A percentile compares a stretch with the other conserved stretches of the same genome.
Evolutionary conservation across 2,329 filamentous ascomycete species (phyloP).

Genomic region (Rhexocercosporidium sp.): DNA sequence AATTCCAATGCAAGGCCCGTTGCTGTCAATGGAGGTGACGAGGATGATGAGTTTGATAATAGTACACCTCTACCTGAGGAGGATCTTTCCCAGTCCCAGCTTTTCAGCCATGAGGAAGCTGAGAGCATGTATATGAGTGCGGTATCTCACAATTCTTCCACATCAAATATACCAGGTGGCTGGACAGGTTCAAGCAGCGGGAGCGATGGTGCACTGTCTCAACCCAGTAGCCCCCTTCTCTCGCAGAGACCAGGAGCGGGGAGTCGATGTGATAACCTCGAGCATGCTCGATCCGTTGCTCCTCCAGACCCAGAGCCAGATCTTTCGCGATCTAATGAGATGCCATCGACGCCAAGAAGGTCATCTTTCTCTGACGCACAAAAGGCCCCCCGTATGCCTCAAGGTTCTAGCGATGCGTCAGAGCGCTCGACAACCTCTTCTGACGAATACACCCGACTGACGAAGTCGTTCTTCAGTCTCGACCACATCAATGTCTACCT

Average conservation of each 20-base stretch:
- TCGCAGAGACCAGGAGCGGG: neutral
- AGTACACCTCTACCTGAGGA: conserved; percentile 43
- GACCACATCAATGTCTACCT: conserved; percentile 45
- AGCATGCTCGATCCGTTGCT: conserved; percentile 31
- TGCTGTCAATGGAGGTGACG: conserved; percentile 18
- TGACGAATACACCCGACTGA: conserved; percentile 37
- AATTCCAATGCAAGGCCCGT: neutral
- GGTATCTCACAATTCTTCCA: conserved; percentile 52
- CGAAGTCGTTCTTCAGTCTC: conserved; percentile 44
- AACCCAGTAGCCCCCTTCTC: conserved; percentile 31
- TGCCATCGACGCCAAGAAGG: conserved; percentile 12
- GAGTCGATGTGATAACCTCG: conserved; percentile 34
- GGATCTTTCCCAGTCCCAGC: conserved; percentile 66
- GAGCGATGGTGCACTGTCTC: conserved; percentile 24
- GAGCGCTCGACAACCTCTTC: conserved; percentile 37
- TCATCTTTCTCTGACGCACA: conserved; percentile 18
- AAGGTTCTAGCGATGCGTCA: conserved; percentile 33
- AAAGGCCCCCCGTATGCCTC: conserved; percentile 26
- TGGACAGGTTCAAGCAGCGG: conserved; percentile 34
- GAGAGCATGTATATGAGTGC: conserved; percentile 88
- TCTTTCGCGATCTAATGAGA: conserved; percentile 16
- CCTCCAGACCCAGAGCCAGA: neutral
- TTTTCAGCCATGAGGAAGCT: conserved; percentile 81
- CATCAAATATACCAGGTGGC: conserved; percentile 34
- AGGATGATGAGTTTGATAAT: conserved; percentile 30